These are phyloP conservation scores for Lepidium sativum DNA, from an alignment of 345 rosid species.

Conservation along the genomic window DNA sequence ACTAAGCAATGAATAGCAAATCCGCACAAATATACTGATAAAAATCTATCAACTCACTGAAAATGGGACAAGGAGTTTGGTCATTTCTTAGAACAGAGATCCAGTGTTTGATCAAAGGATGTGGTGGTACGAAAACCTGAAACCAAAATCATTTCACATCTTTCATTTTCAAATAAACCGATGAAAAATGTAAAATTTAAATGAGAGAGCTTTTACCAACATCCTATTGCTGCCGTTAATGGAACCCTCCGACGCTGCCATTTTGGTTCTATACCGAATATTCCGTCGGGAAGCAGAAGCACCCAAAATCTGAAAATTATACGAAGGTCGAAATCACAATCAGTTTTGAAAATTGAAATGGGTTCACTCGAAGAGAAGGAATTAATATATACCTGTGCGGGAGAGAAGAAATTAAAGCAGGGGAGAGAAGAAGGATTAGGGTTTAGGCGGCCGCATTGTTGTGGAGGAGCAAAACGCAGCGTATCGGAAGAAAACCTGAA, in stretches of 20 bases:
- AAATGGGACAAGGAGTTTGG: conserved; percentile 73
- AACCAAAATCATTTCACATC: background rate
- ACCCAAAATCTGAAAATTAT: background rate
- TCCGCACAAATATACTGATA: too few species aligned
- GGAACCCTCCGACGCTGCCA: conserved; percentile 66
- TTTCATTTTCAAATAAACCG: background rate
- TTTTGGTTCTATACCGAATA: conserved; percentile 36
- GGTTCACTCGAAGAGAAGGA: too few species aligned
- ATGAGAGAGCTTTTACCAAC: conserved; percentile 33
- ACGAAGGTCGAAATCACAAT: background rate
- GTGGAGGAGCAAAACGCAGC: conserved; percentile 37
- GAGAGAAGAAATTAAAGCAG: conserved; percentile 24
- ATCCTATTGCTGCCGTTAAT: conserved; percentile 53
- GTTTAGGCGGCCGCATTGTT: conserved; percentile 24
- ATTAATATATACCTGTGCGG: conserved; percentile 22
- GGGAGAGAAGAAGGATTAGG: conserved; percentile 28
- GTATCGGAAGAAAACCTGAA: conserved; percentile 44
- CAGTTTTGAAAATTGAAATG: too few species aligned
- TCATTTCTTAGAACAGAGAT: conserved; percentile 78
- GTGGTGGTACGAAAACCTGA: conserved; percentile 89
- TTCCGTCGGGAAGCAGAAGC: conserved; percentile 31
- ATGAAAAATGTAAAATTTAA: background rate
- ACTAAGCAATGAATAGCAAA: background rate
- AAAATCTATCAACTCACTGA: conserved; percentile 42
- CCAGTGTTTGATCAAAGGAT: conserved; percentile 95